These are phyloP conservation scores for Circinella minor DNA, from an alignment of 371 early-diverging fungal species.

Conservation along the genomic window DNA sequence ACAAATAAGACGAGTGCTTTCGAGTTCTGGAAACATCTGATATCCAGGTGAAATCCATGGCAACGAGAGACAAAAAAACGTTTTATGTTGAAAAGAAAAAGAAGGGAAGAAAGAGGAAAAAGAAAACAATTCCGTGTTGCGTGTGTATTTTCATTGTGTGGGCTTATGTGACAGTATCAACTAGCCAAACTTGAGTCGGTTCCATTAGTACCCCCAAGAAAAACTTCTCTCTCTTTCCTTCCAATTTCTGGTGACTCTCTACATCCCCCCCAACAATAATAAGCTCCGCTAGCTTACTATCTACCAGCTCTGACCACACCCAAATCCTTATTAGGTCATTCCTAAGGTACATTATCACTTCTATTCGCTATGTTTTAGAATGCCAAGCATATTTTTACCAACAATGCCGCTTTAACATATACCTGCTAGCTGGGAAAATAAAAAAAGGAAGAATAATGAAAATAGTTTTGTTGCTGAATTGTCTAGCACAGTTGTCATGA, in stretches of 20 bases:
- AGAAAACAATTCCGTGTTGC: not conserved
- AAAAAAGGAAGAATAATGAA: too few relatives aligned
- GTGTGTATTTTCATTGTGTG: not conserved
- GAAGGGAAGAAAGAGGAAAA: conserved; percentile 5
- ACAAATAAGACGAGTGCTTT: conserved; percentile 17
- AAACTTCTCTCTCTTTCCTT: too few relatives aligned
- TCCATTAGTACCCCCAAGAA: not conserved
- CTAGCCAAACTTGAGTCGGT: not conserved
- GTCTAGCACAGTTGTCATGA: too few relatives aligned
- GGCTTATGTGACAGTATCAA: not conserved
- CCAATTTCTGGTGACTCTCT: not conserved
- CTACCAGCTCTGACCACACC: not conserved
- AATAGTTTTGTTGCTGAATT: too few relatives aligned
- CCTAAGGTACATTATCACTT: not conserved
- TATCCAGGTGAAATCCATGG: conserved; percentile 24
- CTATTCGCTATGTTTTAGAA: conserved; percentile 3
- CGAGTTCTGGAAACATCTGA: conserved; percentile 28
- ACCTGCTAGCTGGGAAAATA: too few relatives aligned
- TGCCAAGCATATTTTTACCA: not conserved
- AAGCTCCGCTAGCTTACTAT: not conserved
- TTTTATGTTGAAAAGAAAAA: conserved; percentile 14
- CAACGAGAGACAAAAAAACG: conserved; percentile 13
- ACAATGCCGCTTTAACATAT: not conserved
- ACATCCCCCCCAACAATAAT: not conserved
- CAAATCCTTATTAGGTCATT: not conserved